Conservation (phyloP, 164 flowering plant species). For the Litsea cubeba region DNA sequence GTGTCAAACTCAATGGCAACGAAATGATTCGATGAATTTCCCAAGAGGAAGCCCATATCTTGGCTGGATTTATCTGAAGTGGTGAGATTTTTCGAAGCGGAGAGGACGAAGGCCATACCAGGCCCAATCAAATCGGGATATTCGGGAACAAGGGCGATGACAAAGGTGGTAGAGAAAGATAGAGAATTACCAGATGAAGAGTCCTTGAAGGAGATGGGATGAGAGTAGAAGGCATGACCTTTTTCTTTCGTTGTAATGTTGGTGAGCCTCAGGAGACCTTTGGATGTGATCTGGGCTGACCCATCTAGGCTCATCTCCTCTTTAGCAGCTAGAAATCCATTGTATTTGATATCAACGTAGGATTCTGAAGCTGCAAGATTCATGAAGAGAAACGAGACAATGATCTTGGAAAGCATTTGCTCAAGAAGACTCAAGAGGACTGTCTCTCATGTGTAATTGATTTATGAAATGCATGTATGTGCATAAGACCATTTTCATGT, state of each 20-base stretch:
- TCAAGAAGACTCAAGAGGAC: too few species aligned
- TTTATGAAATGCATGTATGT: too few species aligned
- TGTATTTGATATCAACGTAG: background rate
- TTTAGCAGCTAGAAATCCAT: background rate
- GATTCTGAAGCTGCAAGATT: background rate
- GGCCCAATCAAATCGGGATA: conserved; percentile 6
- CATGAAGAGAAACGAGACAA: background rate
- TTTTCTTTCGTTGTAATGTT: background rate
- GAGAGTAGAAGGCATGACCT: conserved; percentile 1
- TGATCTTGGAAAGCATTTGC: too few species aligned
- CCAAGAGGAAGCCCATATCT: conserved; percentile 5
- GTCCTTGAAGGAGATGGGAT: background rate
- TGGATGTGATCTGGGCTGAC: conserved; percentile 5
- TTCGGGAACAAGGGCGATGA: background rate
- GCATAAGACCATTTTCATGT: too few species aligned
- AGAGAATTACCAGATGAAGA: background rate
- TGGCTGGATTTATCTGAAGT: background rate
- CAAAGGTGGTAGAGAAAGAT: conserved; percentile 2
- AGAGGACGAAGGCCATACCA: conserved; percentile 6
- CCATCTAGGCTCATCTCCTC: conserved; percentile 3
- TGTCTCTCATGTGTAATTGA: too few species aligned
- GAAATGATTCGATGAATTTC: conserved; percentile 2
- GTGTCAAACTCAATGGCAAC: conserved; percentile 14
- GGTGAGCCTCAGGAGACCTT: conserved; percentile 12
- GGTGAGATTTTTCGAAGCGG: background rate